Evolutionary conservation across 176 grass and related monocot genomes (phyloP).

Genomic region (Bonia amplexicaulis): DNA sequence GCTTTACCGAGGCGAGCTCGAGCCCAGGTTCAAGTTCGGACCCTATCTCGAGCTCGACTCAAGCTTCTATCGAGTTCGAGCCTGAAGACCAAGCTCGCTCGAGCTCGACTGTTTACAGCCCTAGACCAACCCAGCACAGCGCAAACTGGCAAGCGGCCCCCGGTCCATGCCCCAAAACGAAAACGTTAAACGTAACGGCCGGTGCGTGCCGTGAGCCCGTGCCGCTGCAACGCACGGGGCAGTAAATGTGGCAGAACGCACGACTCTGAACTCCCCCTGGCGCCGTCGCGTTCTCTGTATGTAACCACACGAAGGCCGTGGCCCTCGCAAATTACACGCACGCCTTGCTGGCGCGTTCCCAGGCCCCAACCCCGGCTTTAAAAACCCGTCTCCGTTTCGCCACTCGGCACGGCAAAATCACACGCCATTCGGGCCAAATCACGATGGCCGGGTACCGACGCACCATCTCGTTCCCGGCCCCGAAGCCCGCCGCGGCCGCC

Average conservation of each 20-base stretch:
- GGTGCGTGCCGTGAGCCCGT: not conserved
- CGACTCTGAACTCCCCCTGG: not conserved
- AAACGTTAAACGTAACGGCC: not conserved
- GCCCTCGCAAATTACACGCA: not conserved
- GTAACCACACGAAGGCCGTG: not conserved
- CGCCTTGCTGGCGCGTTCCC: constrained; percentile 1
- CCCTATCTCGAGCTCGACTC: too few species aligned
- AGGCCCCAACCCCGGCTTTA: not conserved
- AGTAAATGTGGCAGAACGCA: constrained; percentile 15
- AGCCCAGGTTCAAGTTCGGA: too few species aligned
- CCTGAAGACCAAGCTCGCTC: too few species aligned
- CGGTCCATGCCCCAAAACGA: not conserved
- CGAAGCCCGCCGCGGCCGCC: not conserved
- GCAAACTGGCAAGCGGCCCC: not conserved
- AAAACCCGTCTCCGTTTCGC: not conserved
- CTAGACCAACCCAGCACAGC: not conserved
- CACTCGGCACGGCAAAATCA: not conserved
- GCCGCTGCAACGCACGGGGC: constrained; percentile 2
- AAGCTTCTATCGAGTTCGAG: too few species aligned
- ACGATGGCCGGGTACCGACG: constrained; percentile 48
- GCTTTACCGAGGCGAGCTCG: too few species aligned
- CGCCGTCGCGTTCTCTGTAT: too few species aligned
- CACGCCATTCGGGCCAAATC: not conserved
- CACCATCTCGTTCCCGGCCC: constrained; percentile 53
- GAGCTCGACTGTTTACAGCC: too few species aligned